These are phyloP conservation scores for Lactuca sativa DNA, from an alignment of 129 eudicot species.

Conservation along the genomic window DNA sequence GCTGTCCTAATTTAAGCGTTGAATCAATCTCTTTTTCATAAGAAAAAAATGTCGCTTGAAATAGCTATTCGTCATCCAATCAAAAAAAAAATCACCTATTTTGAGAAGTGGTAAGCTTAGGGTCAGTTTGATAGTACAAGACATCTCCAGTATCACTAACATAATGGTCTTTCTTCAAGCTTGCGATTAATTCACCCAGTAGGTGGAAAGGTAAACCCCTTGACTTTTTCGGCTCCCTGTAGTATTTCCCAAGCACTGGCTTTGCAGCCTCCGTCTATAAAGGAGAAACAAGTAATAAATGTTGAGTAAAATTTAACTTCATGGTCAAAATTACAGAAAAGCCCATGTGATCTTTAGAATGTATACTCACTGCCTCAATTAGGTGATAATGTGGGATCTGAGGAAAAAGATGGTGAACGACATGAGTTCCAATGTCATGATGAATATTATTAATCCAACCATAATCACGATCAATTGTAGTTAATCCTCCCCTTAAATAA, in stretches of 20 bases:
- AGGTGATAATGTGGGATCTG: slow-evolving; percentile 70
- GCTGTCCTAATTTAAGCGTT: too few species aligned
- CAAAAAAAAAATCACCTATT: too few species aligned
- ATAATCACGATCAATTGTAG: slow-evolving; percentile 64
- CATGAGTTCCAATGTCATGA: slow-evolving; percentile 71
- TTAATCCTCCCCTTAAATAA: slow-evolving; percentile 60
- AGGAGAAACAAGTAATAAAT: not conserved
- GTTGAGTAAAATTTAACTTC: too few species aligned
- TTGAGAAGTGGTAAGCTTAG: too few species aligned
- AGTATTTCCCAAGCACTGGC: slow-evolving; percentile 61
- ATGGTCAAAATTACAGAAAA: too few species aligned
- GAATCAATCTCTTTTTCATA: too few species aligned
- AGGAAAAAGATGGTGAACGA: slow-evolving; percentile 63
- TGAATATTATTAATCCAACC: slow-evolving; percentile 67
- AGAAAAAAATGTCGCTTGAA: too few species aligned
- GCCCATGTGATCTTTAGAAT: not conserved
- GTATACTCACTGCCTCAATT: slow-evolving; percentile 58
- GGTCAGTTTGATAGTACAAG: slow-evolving; percentile 21
- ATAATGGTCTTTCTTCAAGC: slow-evolving; percentile 39
- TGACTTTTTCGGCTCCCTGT: slow-evolving; percentile 61
- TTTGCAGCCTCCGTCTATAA: slow-evolving; percentile 62
- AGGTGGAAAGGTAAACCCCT: slow-evolving; percentile 34
- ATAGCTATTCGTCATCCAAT: too few species aligned
- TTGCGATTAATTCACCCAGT: slow-evolving; percentile 17
- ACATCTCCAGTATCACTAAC: slow-evolving; percentile 41